Percentiles rank a stretch among this genome's conserved stretches.
Evolutionary conservation across 345 rosid genomes (phyloP).

Genomic region (Excoecaria agallocha): DNA sequence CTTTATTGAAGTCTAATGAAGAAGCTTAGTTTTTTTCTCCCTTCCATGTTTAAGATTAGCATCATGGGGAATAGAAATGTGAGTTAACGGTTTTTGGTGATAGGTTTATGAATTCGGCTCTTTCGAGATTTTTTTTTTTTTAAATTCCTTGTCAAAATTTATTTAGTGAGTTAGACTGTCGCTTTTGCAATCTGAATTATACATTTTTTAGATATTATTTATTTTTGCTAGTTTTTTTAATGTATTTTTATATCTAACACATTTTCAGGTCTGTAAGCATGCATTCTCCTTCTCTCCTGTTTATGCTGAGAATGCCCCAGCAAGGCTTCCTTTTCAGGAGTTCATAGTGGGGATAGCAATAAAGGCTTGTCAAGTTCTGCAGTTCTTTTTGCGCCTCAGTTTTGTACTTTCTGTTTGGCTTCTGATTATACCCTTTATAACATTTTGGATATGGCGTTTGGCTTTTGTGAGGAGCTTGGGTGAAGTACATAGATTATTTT

Average conservation of each 20-base stretch:
- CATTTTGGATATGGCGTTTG: constrained; percentile 95
- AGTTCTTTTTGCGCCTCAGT: constrained; percentile 86
- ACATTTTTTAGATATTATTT: neutral
- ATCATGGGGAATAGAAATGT: neutral
- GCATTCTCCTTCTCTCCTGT: constrained; percentile 96
- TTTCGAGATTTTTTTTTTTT: neutral
- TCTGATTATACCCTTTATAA: constrained; percentile 87
- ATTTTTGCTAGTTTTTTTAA: neutral
- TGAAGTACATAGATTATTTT: constrained; percentile 90
- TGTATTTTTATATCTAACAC: neutral
- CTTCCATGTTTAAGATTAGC: neutral
- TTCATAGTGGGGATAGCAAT: constrained; percentile 89
- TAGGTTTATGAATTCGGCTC: neutral
- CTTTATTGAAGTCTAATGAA: neutral
- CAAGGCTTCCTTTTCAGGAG: constrained; percentile 99
- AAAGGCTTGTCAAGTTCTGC: constrained; percentile 92
- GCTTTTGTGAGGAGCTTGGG: constrained; percentile 90
- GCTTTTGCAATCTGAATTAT: neutral
- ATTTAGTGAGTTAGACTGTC: neutral
- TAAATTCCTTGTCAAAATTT: too few species aligned
- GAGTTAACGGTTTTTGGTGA: neutral
- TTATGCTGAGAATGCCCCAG: constrained; percentile 93
- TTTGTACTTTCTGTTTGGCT: constrained; percentile 98
- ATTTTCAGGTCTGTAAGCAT: constrained; percentile 86
- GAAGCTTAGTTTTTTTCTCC: neutral